A percentile compares a stretch with the other conserved stretches of the same genome.
phyloP scores from a whole-genome alignment of 202 grass and related monocot genomes.

The Elaeis oleifera region DNA sequence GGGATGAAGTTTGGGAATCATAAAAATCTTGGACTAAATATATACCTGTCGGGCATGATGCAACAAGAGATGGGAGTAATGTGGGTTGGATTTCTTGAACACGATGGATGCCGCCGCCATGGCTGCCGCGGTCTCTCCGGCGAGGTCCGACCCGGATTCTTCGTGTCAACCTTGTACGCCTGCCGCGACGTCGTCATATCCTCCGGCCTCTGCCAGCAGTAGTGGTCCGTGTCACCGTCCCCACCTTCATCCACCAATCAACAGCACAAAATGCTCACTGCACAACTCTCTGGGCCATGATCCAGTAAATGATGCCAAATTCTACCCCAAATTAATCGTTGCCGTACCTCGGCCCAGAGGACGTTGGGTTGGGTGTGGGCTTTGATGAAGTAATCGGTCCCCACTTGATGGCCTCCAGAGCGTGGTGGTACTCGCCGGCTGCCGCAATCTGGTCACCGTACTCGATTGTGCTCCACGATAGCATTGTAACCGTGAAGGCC shows the following conservation, averaged over 20 bases:
- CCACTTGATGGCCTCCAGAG: constrained; percentile 59
- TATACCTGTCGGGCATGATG: constrained; percentile 72
- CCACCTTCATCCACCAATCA: constrained; percentile 34
- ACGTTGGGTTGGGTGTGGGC: constrained; percentile 56
- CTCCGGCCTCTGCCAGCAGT: constrained; percentile 64
- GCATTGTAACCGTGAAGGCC: constrained; percentile 96
- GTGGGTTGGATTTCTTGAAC: constrained; percentile 56
- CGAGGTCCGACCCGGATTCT: constrained; percentile 78
- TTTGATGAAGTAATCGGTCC: constrained; percentile 42
- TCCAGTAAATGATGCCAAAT: too few relatives aligned
- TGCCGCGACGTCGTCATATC: constrained; percentile 51
- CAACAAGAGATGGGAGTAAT: constrained; percentile 63
- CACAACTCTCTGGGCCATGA: too few relatives aligned
- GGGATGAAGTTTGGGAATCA: too few relatives aligned
- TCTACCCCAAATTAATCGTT: not conserved
- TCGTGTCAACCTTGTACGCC: constrained; percentile 64
- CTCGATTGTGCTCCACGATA: constrained; percentile 68
- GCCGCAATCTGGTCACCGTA: constrained; percentile 50
- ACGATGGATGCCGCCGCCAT: constrained; percentile 72
- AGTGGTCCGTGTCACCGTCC: constrained; percentile 89
- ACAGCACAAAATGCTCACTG: too few relatives aligned
- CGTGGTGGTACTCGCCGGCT: constrained; percentile 51
- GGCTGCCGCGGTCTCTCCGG: constrained; percentile 63
- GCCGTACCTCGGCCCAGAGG: constrained; percentile 75
- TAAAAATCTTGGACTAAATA: not conserved